Conservation (phyloP, 1,284 basidiomycete species). For the Apiotrichum sp. region DNA sequence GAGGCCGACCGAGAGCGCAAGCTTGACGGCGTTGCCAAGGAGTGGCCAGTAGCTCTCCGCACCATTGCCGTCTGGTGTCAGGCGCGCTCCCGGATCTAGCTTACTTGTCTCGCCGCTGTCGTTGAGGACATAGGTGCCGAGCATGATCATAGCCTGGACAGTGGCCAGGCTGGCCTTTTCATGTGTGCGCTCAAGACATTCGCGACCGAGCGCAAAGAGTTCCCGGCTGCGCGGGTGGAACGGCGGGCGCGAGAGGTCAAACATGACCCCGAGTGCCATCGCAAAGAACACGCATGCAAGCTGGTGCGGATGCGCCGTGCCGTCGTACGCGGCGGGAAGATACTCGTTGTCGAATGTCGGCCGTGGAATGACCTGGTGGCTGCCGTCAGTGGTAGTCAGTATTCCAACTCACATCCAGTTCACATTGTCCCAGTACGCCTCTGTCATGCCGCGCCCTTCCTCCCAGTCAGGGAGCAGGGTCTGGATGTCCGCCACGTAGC, state of each 20-base stretch:
- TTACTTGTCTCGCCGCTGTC: conserved; percentile 19
- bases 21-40: conserved; percentile 37
- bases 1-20: conserved; percentile 38
- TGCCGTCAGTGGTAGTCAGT: conserved; percentile 1
- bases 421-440: conserved; percentile 46
- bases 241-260: conserved; percentile 36
- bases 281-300: conserved; percentile 43
- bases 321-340: conserved; percentile 38
- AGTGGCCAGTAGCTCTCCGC: conserved; percentile 43
- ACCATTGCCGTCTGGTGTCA: conserved; percentile 23
- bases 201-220: conserved; percentile 35
- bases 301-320: conserved; percentile 34
- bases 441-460: conserved; percentile 30
- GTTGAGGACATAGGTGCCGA: conserved; percentile 42
- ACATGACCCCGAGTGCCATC: conserved; percentile 43
- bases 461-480: conserved; percentile 38
- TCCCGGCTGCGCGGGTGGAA: conserved; percentile 33
- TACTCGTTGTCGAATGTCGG: conserved; percentile 42
- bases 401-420: conserved; percentile 37
- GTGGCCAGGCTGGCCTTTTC: conserved; percentile 35
- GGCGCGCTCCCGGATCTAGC: not conserved
- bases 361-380: conserved; percentile 36
- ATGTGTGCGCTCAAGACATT: conserved; percentile 32
- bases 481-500: conserved; percentile 1
- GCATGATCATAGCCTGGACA: conserved; percentile 38